These are phyloP conservation scores for Thelonectria discophora DNA, from an alignment of 2,329 filamentous ascomycete genomes.

Conservation along the genomic window DNA sequence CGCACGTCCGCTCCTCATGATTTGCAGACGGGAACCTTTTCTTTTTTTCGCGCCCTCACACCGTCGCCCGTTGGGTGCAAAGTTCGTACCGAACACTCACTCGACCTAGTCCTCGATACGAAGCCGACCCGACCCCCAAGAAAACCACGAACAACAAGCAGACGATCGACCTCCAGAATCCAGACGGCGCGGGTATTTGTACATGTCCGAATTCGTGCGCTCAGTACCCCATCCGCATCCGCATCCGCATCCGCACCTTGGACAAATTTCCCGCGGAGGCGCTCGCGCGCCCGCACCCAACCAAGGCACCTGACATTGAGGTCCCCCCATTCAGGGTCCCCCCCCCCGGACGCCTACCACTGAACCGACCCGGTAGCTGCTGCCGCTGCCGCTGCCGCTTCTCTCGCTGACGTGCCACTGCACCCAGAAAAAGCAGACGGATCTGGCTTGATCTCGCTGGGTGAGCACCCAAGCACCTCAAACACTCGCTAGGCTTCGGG, in stretches of 20 bases:
- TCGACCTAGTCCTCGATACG: background rate
- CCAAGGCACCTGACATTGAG: conserved; percentile 17
- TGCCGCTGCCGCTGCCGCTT: conserved; percentile 27
- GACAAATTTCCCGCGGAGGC: conserved; percentile 18
- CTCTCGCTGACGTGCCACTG: conserved; percentile 31
- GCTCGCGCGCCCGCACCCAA: conserved; percentile 9
- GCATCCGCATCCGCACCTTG: background rate
- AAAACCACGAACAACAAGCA: conserved; percentile 11
- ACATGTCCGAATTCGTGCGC: too few species aligned
- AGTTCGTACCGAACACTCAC: too few species aligned
- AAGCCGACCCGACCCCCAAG: background rate
- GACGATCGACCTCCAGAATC: too few species aligned
- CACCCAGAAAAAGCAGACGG: conserved; percentile 18
- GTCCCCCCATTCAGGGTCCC: conserved; percentile 26
- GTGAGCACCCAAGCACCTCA: conserved; percentile 16
- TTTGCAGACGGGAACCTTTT: conserved; percentile 10
- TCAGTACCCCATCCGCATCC: background rate
- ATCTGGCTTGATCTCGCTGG: conserved; percentile 31
- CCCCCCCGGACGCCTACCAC: conserved; percentile 19
- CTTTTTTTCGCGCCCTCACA: conserved; percentile 4
- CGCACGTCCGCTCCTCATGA: conserved; percentile 16
- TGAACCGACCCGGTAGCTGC: conserved; percentile 14
- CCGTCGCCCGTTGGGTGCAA: conserved; percentile 3
- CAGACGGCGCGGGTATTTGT: too few species aligned
- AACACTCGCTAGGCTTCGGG: conserved; percentile 14